These are phyloP conservation scores for Prunus mongolica DNA, from an alignment of 306 rosid genomes.

Conservation along the genomic window DNA sequence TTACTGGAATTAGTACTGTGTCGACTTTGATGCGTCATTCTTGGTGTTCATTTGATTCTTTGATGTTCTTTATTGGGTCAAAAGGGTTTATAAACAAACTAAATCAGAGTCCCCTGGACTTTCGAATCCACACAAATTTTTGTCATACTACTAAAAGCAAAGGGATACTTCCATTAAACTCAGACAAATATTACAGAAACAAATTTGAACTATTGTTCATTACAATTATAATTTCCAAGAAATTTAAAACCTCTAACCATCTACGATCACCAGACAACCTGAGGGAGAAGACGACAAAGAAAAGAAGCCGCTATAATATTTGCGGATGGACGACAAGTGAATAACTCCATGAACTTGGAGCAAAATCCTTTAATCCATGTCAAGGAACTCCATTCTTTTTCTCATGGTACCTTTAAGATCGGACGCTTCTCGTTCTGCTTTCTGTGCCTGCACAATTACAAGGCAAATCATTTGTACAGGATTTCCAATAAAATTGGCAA, in stretches of 20 bases:
- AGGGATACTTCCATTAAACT: slow-evolving; percentile 23
- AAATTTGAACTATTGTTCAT: slow-evolving; percentile 29
- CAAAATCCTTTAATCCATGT: slow-evolving; percentile 47
- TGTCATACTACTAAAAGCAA: slow-evolving; percentile 11
- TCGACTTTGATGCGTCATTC: not conserved
- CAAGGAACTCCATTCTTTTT: slow-evolving; percentile 93
- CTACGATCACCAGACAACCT: slow-evolving; percentile 15
- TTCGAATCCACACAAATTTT: not conserved
- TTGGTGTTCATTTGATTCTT: not conserved
- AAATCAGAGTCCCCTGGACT: not conserved
- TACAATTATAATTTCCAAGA: slow-evolving; percentile 24
- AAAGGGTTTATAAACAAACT: not conserved
- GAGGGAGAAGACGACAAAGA: not conserved
- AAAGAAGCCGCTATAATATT: slow-evolving; percentile 56
- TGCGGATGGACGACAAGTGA: slow-evolving; percentile 36
- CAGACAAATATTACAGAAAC: slow-evolving; percentile 38
- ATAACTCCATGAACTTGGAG: not conserved
- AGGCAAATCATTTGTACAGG: not conserved
- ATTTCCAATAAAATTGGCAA: not conserved
- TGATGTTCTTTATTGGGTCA: not conserved
- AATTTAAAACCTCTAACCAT: slow-evolving; percentile 20
- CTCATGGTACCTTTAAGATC: slow-evolving; percentile 94
- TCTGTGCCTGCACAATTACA: slow-evolving; percentile 64
- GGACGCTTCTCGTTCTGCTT: slow-evolving; percentile 79
- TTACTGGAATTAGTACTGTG: no score